Conservation (phyloP, 306 rosid genomes). For the apple (Malus domestica) region ASM211411v1 NC_041793.1:383001-383500, state of each 20-base stretch:
- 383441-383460: no score
- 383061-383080: not conserved
- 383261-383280: not conserved
- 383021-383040: constrained; percentile 66
- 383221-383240: not conserved
- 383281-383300: not conserved
- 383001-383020: constrained; percentile 60
- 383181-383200: not conserved
- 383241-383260: not conserved
- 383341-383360: not conserved
- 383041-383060: constrained; percentile 32
- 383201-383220: not conserved
- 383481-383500: not conserved
- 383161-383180: not conserved
- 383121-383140: not conserved
- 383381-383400: not conserved
- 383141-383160: not conserved
- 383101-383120: not conserved
- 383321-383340: not conserved
- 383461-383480: no score
- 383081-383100: not conserved
- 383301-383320: not conserved
- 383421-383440: not conserved
- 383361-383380: not conserved
- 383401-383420: not conserved